These are phyloP conservation scores for Diddensiella transvaalensis DNA, from an alignment of 805 yeast genomes.

Conservation along the genomic window DNA sequence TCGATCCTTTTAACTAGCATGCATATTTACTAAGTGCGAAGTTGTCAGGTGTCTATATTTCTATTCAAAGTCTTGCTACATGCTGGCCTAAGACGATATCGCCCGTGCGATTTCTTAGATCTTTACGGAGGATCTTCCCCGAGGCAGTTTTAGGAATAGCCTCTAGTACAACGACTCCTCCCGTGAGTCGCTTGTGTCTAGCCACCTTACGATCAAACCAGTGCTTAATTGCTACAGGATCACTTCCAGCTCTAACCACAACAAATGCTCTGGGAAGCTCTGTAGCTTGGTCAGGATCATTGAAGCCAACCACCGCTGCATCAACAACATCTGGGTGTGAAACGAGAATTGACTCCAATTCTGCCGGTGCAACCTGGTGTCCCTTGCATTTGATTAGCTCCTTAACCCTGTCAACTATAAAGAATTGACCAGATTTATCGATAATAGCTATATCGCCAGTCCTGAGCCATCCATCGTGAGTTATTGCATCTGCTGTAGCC, in stretches of 20 bases:
- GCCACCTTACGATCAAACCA: slow-evolving; percentile 39
- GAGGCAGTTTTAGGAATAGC: slow-evolving; percentile 92
- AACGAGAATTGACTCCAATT: slow-evolving; percentile 79
- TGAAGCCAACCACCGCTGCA: slow-evolving; percentile 81
- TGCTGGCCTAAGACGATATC: slow-evolving; percentile 7
- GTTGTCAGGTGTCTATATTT: too few relatives aligned
- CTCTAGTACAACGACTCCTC: slow-evolving; percentile 62
- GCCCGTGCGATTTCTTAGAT: slow-evolving; percentile 56
- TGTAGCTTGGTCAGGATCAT: slow-evolving; percentile 73
- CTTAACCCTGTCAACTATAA: slow-evolving; percentile 39
- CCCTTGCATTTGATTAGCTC: slow-evolving; percentile 46
- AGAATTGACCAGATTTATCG: slow-evolving; percentile 42
- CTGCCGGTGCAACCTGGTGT: slow-evolving; percentile 92
- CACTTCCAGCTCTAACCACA: slow-evolving; percentile 24
- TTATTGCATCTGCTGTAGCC: slow-evolving; percentile 44
- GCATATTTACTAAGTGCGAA: too few relatives aligned
- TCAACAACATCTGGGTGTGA: slow-evolving; percentile 75
- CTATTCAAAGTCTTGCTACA: neutral
- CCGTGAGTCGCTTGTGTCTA: slow-evolving; percentile 38
- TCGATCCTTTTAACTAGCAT: too few relatives aligned
- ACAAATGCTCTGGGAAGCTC: slow-evolving; percentile 43
- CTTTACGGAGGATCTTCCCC: slow-evolving; percentile 92
- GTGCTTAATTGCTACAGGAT: slow-evolving; percentile 24
- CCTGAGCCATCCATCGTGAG: slow-evolving; percentile 42
- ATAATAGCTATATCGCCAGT: slow-evolving; percentile 56